Conservation (phyloP, 768 basidiomycete genomes). For the Pholiota conissans region DNA sequence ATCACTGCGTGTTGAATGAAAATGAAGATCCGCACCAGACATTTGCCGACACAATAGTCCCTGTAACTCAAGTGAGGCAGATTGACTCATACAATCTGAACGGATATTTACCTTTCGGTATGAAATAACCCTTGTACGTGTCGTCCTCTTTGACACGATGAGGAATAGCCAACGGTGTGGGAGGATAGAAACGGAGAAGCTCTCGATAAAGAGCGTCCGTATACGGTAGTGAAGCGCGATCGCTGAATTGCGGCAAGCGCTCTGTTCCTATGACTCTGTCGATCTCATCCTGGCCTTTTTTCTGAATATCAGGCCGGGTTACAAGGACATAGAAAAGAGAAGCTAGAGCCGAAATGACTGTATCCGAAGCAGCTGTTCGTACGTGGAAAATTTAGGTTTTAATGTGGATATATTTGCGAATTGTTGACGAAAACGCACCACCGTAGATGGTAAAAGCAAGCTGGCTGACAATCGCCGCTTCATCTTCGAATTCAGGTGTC, state of each 20-base stretch:
- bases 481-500: conserved; percentile 6
- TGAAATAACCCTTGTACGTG: conserved; percentile 26
- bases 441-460: conserved; percentile 18
- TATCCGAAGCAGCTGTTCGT: background rate
- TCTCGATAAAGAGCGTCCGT: conserved; percentile 17
- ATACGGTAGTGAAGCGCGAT: conserved; percentile 25
- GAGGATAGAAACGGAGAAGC: conserved; percentile 15
- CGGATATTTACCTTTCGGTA: conserved; percentile 24
- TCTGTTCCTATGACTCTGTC: conserved; percentile 28
- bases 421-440: conserved; percentile 5
- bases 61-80: background rate
- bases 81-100: background rate
- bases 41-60: background rate
- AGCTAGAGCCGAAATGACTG: conserved; percentile 1
- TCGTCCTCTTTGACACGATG: conserved; percentile 25
- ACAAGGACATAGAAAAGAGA: conserved; percentile 29
- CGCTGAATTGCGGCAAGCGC: conserved; percentile 25
- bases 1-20: too few species aligned
- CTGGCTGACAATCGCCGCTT: conserved; percentile 9
- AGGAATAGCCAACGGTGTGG: conserved; percentile 15
- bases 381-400: background rate
- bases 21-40: too few species aligned
- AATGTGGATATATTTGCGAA: background rate
- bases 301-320: conserved; percentile 28
- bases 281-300: conserved; percentile 32